phyloP scores from a whole-genome alignment of 2,329 filamentous ascomycete species.

The Cladophialophora yegresii region DNA sequence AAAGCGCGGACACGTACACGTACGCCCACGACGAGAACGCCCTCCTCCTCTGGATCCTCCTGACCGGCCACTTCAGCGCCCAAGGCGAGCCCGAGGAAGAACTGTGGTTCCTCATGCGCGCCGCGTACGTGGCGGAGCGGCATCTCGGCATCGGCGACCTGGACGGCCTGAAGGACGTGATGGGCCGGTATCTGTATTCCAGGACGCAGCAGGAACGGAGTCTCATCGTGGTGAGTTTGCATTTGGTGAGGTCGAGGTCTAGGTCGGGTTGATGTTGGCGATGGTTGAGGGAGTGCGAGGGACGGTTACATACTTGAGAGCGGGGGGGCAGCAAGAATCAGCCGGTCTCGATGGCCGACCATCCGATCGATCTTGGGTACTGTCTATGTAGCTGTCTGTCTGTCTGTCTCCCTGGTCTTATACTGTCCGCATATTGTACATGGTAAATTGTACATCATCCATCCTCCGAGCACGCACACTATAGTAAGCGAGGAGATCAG shows the following conservation, averaged over 20 bases:
- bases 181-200: conserved; percentile 19
- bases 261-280: too few species aligned
- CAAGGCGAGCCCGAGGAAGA: conserved; percentile 17
- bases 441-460: too few species aligned
- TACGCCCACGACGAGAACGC: conserved; percentile 9
- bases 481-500: too few species aligned
- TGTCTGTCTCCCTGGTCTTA: too few species aligned
- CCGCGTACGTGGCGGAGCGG: conserved; percentile 15
- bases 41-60: conserved; percentile 21
- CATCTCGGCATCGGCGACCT: conserved; percentile 11
- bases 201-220: conserved; percentile 20
- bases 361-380: too few species aligned
- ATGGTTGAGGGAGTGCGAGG: too few species aligned
- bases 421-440: too few species aligned
- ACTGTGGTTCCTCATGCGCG: conserved; percentile 20
- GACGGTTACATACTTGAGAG: too few species aligned
- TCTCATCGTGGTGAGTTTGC: conserved; percentile 11
- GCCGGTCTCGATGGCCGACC: too few species aligned
- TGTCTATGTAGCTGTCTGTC: too few species aligned
- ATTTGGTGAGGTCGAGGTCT: neutral
- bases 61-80: conserved; percentile 26
- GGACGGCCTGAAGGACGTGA: conserved; percentile 16
- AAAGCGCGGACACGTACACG: neutral
- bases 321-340: too few species aligned
- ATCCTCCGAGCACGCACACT: too few species aligned